phyloP scores from a whole-genome alignment of 805 yeast genomes.

The Wickerhamiella musiphila region DNA sequence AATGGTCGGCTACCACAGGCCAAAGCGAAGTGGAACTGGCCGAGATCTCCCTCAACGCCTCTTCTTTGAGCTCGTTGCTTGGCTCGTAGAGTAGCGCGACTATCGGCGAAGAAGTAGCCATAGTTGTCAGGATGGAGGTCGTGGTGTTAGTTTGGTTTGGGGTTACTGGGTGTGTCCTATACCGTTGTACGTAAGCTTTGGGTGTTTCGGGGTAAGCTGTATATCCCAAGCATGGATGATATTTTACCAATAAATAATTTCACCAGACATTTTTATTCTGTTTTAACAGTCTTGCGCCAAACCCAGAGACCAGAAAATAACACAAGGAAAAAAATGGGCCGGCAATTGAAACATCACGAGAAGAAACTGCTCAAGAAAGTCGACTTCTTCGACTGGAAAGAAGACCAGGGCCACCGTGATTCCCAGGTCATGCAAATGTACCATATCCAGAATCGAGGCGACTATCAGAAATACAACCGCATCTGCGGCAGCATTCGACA shows the following conservation, averaged over 20 bases:
- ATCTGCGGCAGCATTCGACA: constrained; percentile 85
- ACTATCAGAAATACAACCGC: constrained; percentile 82
- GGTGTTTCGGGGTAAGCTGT: too few species aligned
- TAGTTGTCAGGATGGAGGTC: constrained; percentile 14
- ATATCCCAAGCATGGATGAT: background rate
- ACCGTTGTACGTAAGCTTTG: too few species aligned
- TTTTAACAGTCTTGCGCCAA: background rate
- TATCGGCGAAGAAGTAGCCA: constrained; percentile 68
- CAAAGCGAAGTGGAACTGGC: constrained; percentile 76
- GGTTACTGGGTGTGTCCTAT: too few species aligned
- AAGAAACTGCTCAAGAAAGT: constrained; percentile 87
- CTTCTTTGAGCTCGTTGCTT: constrained; percentile 57
- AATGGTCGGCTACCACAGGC: constrained; percentile 91
- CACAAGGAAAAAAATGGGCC: constrained; percentile 11
- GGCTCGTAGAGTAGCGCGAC: constrained; percentile 76
- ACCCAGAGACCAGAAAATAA: background rate
- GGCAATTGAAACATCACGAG: constrained; percentile 88
- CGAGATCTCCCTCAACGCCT: constrained; percentile 72
- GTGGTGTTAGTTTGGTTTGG: too few species aligned
- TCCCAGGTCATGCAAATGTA: constrained; percentile 92
- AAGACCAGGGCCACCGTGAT: constrained; percentile 87
- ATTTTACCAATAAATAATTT: background rate
- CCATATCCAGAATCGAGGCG: constrained; percentile 88
- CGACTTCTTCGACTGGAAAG: constrained; percentile 94
- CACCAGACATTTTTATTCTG: background rate